A percentile compares a stretch with the other conserved stretches of the same genome.
Conservation (phyloP, 2,329 filamentous ascomycete genomes). For the Microsporum canis region DNA sequence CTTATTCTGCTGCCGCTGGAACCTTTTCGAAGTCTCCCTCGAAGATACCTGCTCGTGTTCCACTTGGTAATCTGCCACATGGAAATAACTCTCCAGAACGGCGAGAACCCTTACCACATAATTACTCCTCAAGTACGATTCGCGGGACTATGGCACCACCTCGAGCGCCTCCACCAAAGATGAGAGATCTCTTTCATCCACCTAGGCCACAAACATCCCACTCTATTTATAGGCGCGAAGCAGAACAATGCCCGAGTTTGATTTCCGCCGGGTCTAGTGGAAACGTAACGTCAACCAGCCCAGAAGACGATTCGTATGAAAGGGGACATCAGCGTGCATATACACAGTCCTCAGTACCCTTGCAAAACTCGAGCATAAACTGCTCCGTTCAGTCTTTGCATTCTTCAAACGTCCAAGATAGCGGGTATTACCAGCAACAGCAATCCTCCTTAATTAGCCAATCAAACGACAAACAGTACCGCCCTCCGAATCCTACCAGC, state of each 20-base stretch:
- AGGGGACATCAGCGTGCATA: constrained; percentile 45
- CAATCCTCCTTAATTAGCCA: constrained; percentile 7
- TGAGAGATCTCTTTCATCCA: constrained; percentile 66
- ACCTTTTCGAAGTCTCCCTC: constrained; percentile 33
- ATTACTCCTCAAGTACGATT: constrained; percentile 33
- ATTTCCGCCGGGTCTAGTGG: constrained; percentile 34
- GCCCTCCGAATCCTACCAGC: constrained; percentile 29
- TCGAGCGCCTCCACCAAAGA: constrained; percentile 73
- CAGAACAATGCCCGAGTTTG: neutral
- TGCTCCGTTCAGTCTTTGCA: constrained; percentile 32
- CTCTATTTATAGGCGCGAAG: constrained; percentile 10
- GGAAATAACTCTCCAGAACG: constrained; percentile 72
- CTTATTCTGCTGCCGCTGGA: constrained; percentile 2
- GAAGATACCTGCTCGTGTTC: constrained; percentile 39
- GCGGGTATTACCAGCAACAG: constrained; percentile 19
- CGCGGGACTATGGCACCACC: constrained; percentile 42
- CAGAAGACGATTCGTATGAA: constrained; percentile 72
- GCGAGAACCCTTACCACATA: constrained; percentile 36
- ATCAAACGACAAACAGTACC: constrained; percentile 7
- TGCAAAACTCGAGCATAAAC: constrained; percentile 29
- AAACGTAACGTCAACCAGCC: constrained; percentile 43
- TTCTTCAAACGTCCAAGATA: constrained; percentile 28
- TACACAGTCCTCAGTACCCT: constrained; percentile 34
- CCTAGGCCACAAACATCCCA: constrained; percentile 32
- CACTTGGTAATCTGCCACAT: constrained; percentile 37